Evolutionary conservation across 495 filamentous ascomycete species (phyloP), one percentile per base, ranked within the genome.

Genomic region (Tuber microsphaerosporum): DNA sequence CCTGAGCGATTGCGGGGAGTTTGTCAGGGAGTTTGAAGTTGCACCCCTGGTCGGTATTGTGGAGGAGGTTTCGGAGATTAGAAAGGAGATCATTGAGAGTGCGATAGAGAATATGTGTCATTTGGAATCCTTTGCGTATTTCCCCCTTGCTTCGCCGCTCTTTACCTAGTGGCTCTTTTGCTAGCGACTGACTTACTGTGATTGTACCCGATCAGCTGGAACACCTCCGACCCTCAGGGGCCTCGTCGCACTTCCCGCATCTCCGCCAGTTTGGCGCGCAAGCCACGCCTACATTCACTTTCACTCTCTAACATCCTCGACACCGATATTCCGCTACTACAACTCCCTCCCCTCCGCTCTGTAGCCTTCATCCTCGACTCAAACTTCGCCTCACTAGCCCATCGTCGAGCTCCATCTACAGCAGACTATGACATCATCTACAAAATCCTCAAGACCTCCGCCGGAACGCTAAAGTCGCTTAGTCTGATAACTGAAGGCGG

Each of bases 401-500:
- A 76, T 42, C 56, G 75, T 16, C 73, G 17, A 44, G 8, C 39
- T 20, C 34, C 75, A 6, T 70, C 68, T 17, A 56, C 75, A 1
- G 73, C 43, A 31, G 75, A 77, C 65, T 77, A 76, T 41, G 76
- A 77, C 46, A 77, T 77, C 42, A 76, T 77, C 51, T 69, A 48
- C 16, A 48, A 41, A n/a, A 77, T 76, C 42, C 69, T 77, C 31
- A 48, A 46, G 7, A 77, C 73, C 31, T 77, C 76, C 45, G 37
- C 75, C 31, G 65, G 51, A 56, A 77, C 75, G 6, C 45, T 77
- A 7, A 70, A 69, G 6, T 31, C 51, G n/a, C 73, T 77, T 2
- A 65, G 46, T 5, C 41, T 77, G 5, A 73, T 69, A 39, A 46
- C 68, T 22, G n/a, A 20, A 43, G 73, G n/a, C 12, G 44, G 16